Conservation (phyloP, 73 alveolate genomes). For the Effrenium voratum region DNA sequence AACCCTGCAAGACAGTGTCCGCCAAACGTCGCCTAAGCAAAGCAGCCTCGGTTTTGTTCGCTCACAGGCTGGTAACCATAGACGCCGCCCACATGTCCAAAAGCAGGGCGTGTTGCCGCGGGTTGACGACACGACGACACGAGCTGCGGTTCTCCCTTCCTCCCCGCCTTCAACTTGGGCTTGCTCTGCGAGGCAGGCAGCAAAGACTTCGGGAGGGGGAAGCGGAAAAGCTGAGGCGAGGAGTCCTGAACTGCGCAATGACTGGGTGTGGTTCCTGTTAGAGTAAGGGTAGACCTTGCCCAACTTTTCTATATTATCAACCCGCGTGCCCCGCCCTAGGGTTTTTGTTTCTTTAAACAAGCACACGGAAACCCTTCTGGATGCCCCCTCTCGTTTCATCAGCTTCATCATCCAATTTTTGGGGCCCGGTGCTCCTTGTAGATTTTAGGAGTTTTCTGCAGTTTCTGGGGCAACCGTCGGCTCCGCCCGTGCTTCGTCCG, state of each 20-base stretch:
- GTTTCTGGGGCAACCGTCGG: too few relatives aligned
- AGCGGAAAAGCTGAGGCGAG: conserved; percentile 83
- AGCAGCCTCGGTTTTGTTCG: background rate
- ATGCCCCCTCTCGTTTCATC: too few relatives aligned
- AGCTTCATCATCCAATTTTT: too few relatives aligned
- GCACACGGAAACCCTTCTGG: too few relatives aligned
- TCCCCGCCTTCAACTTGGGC: conserved; percentile 7
- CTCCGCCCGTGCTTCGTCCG: too few relatives aligned
- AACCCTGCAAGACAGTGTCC: background rate
- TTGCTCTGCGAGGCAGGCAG: conserved; percentile 41
- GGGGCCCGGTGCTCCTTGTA: too few relatives aligned
- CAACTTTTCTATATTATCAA: too few relatives aligned
- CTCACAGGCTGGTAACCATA: background rate
- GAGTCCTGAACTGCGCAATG: conserved; percentile 53
- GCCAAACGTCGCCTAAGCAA: background rate
- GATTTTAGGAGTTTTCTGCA: too few relatives aligned
- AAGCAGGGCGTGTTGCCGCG: background rate
- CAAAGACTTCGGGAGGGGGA: conserved; percentile 78
- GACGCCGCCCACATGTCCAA: background rate
- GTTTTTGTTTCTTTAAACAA: too few relatives aligned
- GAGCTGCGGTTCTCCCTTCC: background rate
- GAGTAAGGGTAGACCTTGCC: too few relatives aligned
- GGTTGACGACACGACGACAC: background rate
- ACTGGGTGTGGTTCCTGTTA: too few relatives aligned
- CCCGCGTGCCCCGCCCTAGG: too few relatives aligned